phyloP scores from a whole-genome alignment of 2,329 filamentous ascomycete species.

The Aspergillus aculeatus region DNA sequence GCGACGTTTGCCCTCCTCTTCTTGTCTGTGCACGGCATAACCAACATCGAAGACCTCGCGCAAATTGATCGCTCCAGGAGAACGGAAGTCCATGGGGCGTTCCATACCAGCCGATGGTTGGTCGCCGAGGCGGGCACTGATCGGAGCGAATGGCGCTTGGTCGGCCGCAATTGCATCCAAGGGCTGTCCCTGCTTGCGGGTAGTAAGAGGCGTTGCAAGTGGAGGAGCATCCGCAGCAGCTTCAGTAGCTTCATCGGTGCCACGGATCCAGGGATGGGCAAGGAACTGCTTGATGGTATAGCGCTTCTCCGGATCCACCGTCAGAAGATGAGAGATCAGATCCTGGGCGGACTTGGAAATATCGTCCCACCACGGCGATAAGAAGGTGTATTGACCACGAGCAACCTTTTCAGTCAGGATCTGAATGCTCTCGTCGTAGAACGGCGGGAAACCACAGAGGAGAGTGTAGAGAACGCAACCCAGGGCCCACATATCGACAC shows the following conservation, averaged over 20 bases:
- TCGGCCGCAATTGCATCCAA: conserved; percentile 51
- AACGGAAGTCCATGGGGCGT: conserved; percentile 85
- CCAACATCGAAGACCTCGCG: conserved; percentile 97
- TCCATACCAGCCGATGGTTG: conserved; percentile 56
- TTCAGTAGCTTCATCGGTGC: conserved; percentile 65
- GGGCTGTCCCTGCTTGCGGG: conserved; percentile 53
- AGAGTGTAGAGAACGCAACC: conserved; percentile 96
- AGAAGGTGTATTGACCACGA: conserved; percentile 91
- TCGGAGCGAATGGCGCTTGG: conserved; percentile 43
- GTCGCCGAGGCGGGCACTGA: conserved; percentile 56
- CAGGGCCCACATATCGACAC: conserved; percentile 98
- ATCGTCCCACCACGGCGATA: conserved; percentile 99
- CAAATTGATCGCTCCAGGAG: conserved; percentile 89
- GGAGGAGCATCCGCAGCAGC: conserved; percentile 69
- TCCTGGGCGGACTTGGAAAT: conserved; percentile 95
- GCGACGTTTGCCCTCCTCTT: conserved; percentile 89
- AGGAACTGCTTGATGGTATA: conserved; percentile 93
- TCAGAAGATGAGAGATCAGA: conserved; percentile 86
- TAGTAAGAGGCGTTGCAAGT: conserved; percentile 63
- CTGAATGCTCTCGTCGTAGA: conserved; percentile 98
- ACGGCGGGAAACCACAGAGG: conserved; percentile 94
- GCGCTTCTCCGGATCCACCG: conserved; percentile 90
- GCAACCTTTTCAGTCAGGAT: conserved; percentile 97
- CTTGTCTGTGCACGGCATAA: conserved; percentile 95
- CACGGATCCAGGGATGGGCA: conserved; percentile 87